Evolutionary conservation across 345 rosid species (phyloP), one percentile per base, ranked within the genome.

Genomic region (Eucalyptus tenuipes): DNA sequence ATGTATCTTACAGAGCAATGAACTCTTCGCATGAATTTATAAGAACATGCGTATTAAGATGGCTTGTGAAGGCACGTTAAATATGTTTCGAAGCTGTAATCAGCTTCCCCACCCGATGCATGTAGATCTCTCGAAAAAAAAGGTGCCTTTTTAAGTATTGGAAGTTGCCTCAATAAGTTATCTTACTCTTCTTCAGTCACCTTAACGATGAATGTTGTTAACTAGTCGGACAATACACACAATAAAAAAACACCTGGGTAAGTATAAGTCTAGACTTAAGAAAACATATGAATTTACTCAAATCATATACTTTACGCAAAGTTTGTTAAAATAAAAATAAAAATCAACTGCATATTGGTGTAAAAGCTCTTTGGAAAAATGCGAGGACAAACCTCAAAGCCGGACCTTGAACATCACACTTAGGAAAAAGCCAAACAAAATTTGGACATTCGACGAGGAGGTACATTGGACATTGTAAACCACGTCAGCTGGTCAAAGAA

Each of bases 61-160:
- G 80, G 37, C 33, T 61, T 61, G 31, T 27, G n/a, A 16, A 15
- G 40, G 10, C 37, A 13, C 2, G 40, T 7, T 66, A 31, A 31
- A 68, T 68, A 33, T 17, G 7, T 31, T 68, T 12, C 4, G 1
- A 68, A 27, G 15, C 7, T 61, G 37, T n/a, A 64, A 64, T 64
- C 3, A 61, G 17, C 2, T 61, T 61, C 31, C 31, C 68, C 68
- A 61, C 75, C 10, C 6, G 10, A n/a, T 64, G 75, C 75, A 18
- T 37, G 27, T 10, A 37, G 82, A 71, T 37, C 45, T 40, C 45
- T 71, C 1, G 3, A 33, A 9, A 37, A 71, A 71, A 71, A 18
- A 71, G 0, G 4, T 5, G 14, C 0, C 7, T 37, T 71, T 71
- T 71, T 37, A 16, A 37, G 24, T 16, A 10, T 71, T 20, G 4